Conservation (phyloP, 2,329 filamentous ascomycete species). For the Xylariomycetidae sp. region DNA sequence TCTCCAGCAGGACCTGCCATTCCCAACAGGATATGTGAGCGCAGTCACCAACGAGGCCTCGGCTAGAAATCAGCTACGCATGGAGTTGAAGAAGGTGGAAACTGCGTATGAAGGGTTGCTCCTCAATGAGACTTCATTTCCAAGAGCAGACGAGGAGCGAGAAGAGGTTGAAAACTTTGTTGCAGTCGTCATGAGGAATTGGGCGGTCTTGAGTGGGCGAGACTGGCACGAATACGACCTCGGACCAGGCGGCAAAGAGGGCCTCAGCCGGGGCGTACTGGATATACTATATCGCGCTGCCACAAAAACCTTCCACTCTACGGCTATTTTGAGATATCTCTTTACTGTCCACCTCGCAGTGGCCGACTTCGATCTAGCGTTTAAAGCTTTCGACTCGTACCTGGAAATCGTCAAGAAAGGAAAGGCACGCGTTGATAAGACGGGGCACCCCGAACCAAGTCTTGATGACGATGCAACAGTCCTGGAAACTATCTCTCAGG, state of each 20-base stretch:
- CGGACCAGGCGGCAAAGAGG: constrained; percentile 73
- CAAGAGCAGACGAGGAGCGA: constrained; percentile 74
- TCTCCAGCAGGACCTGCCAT: constrained; percentile 61
- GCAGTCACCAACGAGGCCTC: constrained; percentile 44
- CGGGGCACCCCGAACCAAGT: constrained; percentile 62
- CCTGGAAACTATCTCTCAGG: constrained; percentile 73
- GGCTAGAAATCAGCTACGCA: constrained; percentile 59
- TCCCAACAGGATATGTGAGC: constrained; percentile 44
- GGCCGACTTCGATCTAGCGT: constrained; percentile 86
- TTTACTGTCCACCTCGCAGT: constrained; percentile 84
- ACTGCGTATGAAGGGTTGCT: constrained; percentile 73
- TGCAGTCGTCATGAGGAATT: constrained; percentile 75
- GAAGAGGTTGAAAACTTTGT: constrained; percentile 79
- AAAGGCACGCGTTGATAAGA: constrained; percentile 79
- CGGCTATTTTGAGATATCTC: constrained; percentile 76
- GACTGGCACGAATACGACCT: constrained; percentile 78
- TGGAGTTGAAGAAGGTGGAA: constrained; percentile 77
- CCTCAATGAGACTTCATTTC: constrained; percentile 75
- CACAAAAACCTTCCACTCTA: constrained; percentile 93
- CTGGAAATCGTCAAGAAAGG: constrained; percentile 81
- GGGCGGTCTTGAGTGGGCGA: constrained; percentile 74
- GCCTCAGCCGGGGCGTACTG: constrained; percentile 69
- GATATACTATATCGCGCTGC: constrained; percentile 88
- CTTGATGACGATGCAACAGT: constrained; percentile 77
- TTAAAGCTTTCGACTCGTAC: constrained; percentile 90